A percentile compares a stretch with the other conserved stretches of the same genome.
These are phyloP conservation scores for Pseudogymnoascus destructans DNA, from an alignment of 2,329 filamentous ascomycete species.

Conservation along the genomic window DNA sequence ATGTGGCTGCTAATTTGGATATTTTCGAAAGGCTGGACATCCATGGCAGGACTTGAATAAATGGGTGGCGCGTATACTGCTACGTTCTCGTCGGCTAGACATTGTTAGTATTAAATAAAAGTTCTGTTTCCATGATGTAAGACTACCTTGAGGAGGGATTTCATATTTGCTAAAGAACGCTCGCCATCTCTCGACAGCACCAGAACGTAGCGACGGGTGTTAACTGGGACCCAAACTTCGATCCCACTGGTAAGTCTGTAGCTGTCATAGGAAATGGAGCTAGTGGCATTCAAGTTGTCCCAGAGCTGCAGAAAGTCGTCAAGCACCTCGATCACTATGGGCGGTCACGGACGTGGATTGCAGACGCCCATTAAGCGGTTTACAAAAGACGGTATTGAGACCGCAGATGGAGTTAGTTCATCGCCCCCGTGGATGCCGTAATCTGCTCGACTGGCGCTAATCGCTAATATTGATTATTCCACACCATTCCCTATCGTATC, in stretches of 20 bases:
- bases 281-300: conserved; percentile 43
- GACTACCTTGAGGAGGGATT: neutral
- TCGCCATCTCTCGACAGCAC: neutral
- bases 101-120: neutral
- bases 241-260: conserved; percentile 35
- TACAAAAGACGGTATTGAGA: conserved; percentile 46
- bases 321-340: conserved; percentile 49
- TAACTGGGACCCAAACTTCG: conserved; percentile 42
- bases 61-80: neutral
- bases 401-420: conserved; percentile 38
- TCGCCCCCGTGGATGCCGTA: conserved; percentile 47
- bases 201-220: conserved; percentile 10
- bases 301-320: conserved; percentile 38
- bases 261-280: conserved; percentile 53
- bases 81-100: neutral
- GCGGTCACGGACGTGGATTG: conserved; percentile 54
- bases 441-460: conserved; percentile 59
- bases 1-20: neutral
- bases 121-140: neutral
- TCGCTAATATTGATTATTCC: conserved; percentile 42
- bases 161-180: neutral
- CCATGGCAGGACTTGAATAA: neutral
- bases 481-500: conserved; percentile 49
- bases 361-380: conserved; percentile 45
- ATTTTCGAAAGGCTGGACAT: neutral